Base-by-base conservation (phyloP, 2,329 filamentous ascomycete genomes). In the Sarocladium oryzae region DNA sequence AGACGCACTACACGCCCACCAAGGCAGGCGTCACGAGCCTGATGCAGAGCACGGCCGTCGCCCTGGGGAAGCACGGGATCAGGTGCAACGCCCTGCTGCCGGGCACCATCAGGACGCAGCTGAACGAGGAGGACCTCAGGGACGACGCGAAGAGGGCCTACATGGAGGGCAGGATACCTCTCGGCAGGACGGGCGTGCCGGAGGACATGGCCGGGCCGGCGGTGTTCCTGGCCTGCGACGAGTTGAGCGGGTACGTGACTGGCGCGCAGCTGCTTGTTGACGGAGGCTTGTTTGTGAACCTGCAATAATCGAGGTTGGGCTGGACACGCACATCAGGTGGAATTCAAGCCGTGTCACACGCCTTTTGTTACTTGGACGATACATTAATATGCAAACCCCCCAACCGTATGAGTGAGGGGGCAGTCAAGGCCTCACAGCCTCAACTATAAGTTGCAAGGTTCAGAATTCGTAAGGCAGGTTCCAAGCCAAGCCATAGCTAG, bases 1-100 rank as follows among this genome's bases (percentile, higher is more conserved):
- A 95, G 70, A 84, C 82, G 23, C 89, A 95, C 64, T 95, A 95
- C 69, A 95, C 89, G 15, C 88, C 89, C 9, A 95, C 89, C 15
- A 95, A 95, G 68, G 89, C 89, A 0, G 89, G 88, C 2, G 78
- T 95, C 2, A 64, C 88, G 33, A 87, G 82, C 43, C 74, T 95
- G 40, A 93, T 95, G 81, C 89, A 95, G 71, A 89, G 84, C 56
- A 83, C 82, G 33, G 89, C 89, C 0, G 86, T 88, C 30, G 88
- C 89, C 8, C 68, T 95, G 40, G 89, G 89, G 0, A 78, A 81
- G 61, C 79, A 93, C 65, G 74, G 76, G 4, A 90, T 95, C 51
- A 71, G 89, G 50, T 95, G 89, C 65, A 95, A 95, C 65, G 88
- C 89, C 1, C 68, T 95, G 51, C 69, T 95, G 13, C 89, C 89